phyloP scores from a whole-genome alignment of 2,329 filamentous ascomycete species.

The Tolypocladium sp. region DNA sequence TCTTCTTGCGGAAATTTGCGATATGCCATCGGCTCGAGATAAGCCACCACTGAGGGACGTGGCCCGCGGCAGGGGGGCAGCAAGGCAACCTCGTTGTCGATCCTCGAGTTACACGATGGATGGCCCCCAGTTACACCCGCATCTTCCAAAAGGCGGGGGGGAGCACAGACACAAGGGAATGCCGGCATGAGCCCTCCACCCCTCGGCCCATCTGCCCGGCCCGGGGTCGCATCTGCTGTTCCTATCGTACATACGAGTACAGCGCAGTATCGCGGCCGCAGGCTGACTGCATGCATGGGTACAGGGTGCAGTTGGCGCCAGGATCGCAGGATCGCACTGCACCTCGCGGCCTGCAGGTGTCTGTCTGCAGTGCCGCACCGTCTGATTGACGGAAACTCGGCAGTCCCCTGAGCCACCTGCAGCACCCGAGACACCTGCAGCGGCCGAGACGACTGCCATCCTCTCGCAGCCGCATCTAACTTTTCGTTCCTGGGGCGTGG shows the following conservation, averaged over 20 bases:
- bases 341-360: too few species aligned
- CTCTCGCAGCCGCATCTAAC: neutral
- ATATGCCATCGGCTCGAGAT: neutral
- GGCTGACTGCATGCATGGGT: too few species aligned
- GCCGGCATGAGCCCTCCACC: neutral
- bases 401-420: too few species aligned
- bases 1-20: neutral
- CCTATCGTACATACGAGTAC: too few species aligned
- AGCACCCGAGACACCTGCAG: neutral
- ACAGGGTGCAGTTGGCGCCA: too few species aligned
- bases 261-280: too few species aligned
- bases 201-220: neutral
- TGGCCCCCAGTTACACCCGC: neutral
- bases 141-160: too few species aligned
- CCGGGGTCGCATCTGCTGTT: too few species aligned
- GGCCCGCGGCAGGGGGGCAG: neutral
- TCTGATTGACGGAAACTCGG: neutral
- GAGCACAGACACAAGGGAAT: neutral
- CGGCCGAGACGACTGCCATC: neutral
- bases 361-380: too few species aligned
- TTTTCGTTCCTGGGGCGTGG: neutral
- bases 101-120: neutral
- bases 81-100: neutral
- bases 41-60: neutral
- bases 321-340: too few species aligned